These are phyloP conservation scores for Pyronema domesticum DNA, from an alignment of 495 filamentous ascomycete genomes.

Conservation along the genomic window DNA sequence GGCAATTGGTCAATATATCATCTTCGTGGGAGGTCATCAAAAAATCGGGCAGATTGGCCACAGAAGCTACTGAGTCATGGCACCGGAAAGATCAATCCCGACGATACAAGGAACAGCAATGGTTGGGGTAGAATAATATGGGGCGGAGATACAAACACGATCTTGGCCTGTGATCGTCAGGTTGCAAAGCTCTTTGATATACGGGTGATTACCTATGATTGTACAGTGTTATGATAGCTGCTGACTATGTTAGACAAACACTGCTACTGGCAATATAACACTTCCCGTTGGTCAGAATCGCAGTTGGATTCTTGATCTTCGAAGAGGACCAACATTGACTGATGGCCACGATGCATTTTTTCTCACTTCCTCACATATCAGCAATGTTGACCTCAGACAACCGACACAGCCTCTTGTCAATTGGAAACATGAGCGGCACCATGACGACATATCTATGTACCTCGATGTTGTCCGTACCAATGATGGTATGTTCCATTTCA, in stretches of 20 bases:
- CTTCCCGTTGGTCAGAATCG: neutral
- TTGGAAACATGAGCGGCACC: conserved; percentile 9
- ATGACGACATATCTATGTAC: conserved; percentile 7
- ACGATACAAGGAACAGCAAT: neutral
- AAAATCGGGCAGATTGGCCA: neutral
- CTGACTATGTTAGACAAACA: neutral
- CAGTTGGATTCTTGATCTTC: conserved; percentile 16
- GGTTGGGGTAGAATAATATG: conserved; percentile 18
- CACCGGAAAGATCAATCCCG: conserved; percentile 4
- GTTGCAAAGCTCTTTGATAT: conserved; percentile 17
- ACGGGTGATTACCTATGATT: conserved; percentile 5
- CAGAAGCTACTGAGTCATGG: neutral
- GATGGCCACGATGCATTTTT: conserved; percentile 8
- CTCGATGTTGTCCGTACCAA: conserved; percentile 9
- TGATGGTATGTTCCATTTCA: conserved; percentile 2
- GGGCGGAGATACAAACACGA: conserved; percentile 14
- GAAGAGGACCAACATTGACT: conserved; percentile 3
- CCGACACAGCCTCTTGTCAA: conserved; percentile 9
- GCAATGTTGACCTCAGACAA: conserved; percentile 10
- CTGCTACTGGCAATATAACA: neutral
- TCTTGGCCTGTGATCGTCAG: conserved; percentile 15
- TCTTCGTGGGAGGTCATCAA: conserved; percentile 31
- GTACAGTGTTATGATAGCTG: neutral
- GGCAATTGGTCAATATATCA: conserved; percentile 69
- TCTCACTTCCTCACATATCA: conserved; percentile 11